Conservation (phyloP, 331 rosid species). For the Stylosanthes scabra region DNA sequence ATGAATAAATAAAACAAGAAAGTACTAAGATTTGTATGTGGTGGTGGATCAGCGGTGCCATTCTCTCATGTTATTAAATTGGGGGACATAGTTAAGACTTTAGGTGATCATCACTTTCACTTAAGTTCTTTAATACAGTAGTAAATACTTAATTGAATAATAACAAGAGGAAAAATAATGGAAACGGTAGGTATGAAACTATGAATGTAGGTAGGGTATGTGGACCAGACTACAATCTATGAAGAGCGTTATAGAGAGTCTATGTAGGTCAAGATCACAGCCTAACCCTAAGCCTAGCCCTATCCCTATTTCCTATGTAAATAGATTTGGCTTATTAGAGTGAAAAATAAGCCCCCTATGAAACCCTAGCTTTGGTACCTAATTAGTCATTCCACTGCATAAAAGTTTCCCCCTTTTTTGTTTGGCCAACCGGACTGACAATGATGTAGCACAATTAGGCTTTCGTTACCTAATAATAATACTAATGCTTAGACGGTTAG, state of each 20-base stretch:
- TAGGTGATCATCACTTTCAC: conserved; percentile 38
- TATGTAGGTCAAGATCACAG: conserved; percentile 49
- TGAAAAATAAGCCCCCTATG: conserved; percentile 35
- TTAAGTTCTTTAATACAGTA: neutral
- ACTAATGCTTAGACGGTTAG: too few relatives aligned
- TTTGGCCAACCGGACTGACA: conserved; percentile 46
- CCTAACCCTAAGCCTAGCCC: conserved; percentile 45
- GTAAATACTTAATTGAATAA: neutral
- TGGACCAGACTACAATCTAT: conserved; percentile 40
- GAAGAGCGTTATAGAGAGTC: conserved; percentile 3
- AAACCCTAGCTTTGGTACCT: conserved; percentile 6
- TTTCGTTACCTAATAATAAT: neutral
- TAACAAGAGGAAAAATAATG: neutral
- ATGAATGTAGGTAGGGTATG: neutral
- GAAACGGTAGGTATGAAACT: too few relatives aligned
- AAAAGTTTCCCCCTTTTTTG: conserved; percentile 38
- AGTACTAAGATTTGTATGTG: conserved; percentile 34
- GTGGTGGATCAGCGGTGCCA: conserved; percentile 39
- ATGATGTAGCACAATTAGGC: conserved; percentile 45
- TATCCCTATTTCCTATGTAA: neutral
- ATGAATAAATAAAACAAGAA: neutral
- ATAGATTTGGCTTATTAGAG: conserved; percentile 41
- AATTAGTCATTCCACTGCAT: conserved; percentile 41
- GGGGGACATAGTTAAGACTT: conserved; percentile 36
- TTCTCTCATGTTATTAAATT: conserved; percentile 34